Percentiles rank a stretch among this genome's conserved stretches.
These are phyloP conservation scores for Thelonectria olida DNA, from an alignment of 2,329 filamentous ascomycete genomes.

Conservation along the genomic window DNA sequence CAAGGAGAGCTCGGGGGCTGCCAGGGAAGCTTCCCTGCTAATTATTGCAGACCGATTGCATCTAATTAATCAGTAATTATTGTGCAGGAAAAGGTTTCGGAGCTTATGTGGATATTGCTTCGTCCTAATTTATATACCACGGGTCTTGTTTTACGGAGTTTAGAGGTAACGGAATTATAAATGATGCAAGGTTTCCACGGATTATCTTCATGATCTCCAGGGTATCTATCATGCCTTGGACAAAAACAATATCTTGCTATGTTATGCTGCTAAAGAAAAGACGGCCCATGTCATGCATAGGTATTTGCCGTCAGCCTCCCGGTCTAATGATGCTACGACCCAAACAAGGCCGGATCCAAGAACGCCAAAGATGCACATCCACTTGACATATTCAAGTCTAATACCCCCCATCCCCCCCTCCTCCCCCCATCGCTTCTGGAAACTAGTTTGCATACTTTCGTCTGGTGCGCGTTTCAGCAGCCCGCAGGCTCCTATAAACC, in stretches of 20 bases:
- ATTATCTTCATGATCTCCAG: conserved; percentile 6
- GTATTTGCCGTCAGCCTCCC: not conserved
- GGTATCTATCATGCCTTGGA: conserved; percentile 19
- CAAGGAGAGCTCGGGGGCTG: conserved; percentile 16
- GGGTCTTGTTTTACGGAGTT: not conserved
- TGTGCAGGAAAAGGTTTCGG: not conserved
- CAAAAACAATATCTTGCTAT: not conserved
- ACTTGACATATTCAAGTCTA: not conserved
- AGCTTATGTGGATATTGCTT: not conserved
- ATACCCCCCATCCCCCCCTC: not conserved
- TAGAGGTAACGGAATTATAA: not conserved
- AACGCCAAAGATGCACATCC: conserved; percentile 1
- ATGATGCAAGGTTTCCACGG: conserved; percentile 8
- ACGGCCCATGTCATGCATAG: not conserved
- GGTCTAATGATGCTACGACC: not conserved
- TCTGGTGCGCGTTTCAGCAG: not conserved
- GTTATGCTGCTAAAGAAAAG: not conserved
- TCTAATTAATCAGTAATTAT: conserved; percentile 5
- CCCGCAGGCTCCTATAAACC: not conserved
- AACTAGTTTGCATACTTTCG: not conserved
- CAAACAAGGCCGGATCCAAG: not conserved
- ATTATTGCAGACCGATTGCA: conserved; percentile 16
- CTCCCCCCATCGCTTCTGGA: not conserved
- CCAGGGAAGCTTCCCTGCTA: conserved; percentile 24
- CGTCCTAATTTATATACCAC: not conserved